These are phyloP conservation scores for Trichoderma erinaceum DNA, from an alignment of 495 filamentous ascomycete species.

Conservation along the genomic window DNA sequence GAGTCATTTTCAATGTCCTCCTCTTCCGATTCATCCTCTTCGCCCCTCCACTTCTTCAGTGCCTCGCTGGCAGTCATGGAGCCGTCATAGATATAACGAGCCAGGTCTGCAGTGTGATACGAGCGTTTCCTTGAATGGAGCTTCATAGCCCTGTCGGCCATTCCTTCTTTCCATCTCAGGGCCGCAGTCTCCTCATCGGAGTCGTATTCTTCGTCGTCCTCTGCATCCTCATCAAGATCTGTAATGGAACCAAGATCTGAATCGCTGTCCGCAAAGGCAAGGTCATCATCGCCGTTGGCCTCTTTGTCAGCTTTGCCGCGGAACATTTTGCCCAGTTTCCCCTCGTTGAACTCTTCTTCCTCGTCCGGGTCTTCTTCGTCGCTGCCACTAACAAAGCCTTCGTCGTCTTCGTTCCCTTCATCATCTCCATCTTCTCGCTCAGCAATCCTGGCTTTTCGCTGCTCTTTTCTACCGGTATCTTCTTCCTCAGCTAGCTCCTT, in stretches of 20 bases:
- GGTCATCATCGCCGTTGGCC: slow-evolving; percentile 28
- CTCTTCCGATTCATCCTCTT: slow-evolving; percentile 48
- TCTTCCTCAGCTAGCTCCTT: slow-evolving; percentile 54
- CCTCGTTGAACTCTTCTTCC: slow-evolving; percentile 48
- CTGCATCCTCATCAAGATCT: slow-evolving; percentile 57
- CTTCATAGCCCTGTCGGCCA: slow-evolving; percentile 65
- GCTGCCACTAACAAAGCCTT: slow-evolving; percentile 53
- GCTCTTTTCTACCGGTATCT: slow-evolving; percentile 63
- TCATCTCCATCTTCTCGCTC: slow-evolving; percentile 46
- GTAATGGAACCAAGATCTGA: slow-evolving; percentile 90
- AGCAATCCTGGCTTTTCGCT: slow-evolving; percentile 60
- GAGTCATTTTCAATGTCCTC: slow-evolving; percentile 59
- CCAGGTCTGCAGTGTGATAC: slow-evolving; percentile 73
- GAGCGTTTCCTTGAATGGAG: slow-evolving; percentile 61
- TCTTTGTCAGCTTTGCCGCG: slow-evolving; percentile 42
- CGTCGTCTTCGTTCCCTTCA: slow-evolving; percentile 50
- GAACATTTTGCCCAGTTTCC: slow-evolving; percentile 53
- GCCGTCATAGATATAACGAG: slow-evolving; percentile 82
- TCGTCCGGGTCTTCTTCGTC: slow-evolving; percentile 50
- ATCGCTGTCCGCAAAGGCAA: slow-evolving; percentile 93
- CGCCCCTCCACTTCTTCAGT: slow-evolving; percentile 70
- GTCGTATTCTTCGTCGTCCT: slow-evolving; percentile 48
- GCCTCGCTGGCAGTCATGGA: slow-evolving; percentile 69
- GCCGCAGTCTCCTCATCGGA: slow-evolving; percentile 60
- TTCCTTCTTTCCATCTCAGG: slow-evolving; percentile 77